Evolutionary conservation across 2,329 filamentous ascomycete species (phyloP), one percentile per base, ranked within the genome.

Genomic region (Lasiodiplodia gonubiensis): DNA sequence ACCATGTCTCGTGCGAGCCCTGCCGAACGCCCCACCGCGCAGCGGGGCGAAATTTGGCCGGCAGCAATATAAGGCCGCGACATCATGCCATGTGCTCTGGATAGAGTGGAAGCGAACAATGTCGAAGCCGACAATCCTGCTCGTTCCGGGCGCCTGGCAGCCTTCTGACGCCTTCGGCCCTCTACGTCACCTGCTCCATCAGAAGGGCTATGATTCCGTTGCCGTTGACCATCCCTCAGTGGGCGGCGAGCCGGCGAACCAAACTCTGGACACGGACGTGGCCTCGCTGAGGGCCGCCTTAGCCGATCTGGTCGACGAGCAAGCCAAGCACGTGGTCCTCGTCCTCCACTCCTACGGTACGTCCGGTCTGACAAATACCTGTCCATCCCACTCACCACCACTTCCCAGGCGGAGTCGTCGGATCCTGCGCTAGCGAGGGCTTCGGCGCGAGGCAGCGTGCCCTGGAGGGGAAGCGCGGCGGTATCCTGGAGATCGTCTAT

Each of bases 201-300:
- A 59, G 53, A 66, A 37, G 39, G 64, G 64, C 42, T 66, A 66
- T 30, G 39, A 49, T 21, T 57, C 64, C 23, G 37, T 57, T 2
- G 64, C 64, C 18, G 64, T 66, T 21, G 64, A 66, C 53, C 64
- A 66, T 51, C 64, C 64, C 5, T 66, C 64, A 10, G 53, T 66
- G 18, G 64, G 64, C 52, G 30, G 52, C 42, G 53, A 66, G 18
- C 53, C 64, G 11, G 52, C 42, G 2, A 48, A 55, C 52, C 52
- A 57, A 21, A 66, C 64, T 7, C 35, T 66, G 53, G 53, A 66
- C 27, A 51, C 52, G 42, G 64, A 66, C 18, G 64, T 51, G 14
- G 42, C 53, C 4, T 57, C 39, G 2, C 30, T 66, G 30, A 51
- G 64, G 35, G 16, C 11, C 0, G 48, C 25, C 12, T 30, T 66